Conservation (phyloP, 805 yeast genomes). For the Candida mattraensis region DNA sequence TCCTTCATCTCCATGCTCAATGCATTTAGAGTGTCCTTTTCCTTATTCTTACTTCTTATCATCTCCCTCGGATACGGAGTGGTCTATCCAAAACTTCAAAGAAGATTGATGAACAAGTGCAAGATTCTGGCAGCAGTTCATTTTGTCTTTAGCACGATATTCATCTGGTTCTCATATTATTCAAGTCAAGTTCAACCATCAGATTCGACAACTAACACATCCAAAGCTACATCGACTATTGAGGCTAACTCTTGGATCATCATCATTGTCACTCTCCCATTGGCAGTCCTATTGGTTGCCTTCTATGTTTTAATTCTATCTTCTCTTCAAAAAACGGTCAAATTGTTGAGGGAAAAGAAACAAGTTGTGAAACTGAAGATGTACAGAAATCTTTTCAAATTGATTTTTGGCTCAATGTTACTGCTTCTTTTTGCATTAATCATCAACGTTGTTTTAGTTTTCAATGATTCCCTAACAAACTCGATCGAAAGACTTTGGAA, state of each 20-base stretch:
- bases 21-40: constrained; percentile 79
- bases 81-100: constrained; percentile 81
- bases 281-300: constrained; percentile 62
- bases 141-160: constrained; percentile 54
- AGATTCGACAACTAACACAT: constrained; percentile 31
- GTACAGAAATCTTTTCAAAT: constrained; percentile 75
- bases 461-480: constrained; percentile 73
- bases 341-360: constrained; percentile 74
- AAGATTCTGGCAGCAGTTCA: constrained; percentile 58
- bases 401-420: constrained; percentile 71
- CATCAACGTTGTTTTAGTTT: constrained; percentile 64
- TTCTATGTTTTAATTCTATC: constrained; percentile 76
- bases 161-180: constrained; percentile 46
- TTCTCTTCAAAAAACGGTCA: constrained; percentile 73
- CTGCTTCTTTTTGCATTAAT: constrained; percentile 70
- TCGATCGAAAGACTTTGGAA: constrained; percentile 90
- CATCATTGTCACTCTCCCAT: constrained; percentile 65
- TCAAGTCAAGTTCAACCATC: constrained; percentile 34
- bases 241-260: constrained; percentile 47
- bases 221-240: constrained; percentile 49
- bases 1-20: constrained; percentile 76
- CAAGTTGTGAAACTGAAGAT: constrained; percentile 88
- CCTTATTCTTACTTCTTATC: constrained; percentile 81
- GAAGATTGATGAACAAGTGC: constrained; percentile 70
- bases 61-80: constrained; percentile 94